These are phyloP conservation scores for Basidioascus undulatus DNA, from an alignment of 768 basidiomycete species.

Conservation along the genomic window DNA sequence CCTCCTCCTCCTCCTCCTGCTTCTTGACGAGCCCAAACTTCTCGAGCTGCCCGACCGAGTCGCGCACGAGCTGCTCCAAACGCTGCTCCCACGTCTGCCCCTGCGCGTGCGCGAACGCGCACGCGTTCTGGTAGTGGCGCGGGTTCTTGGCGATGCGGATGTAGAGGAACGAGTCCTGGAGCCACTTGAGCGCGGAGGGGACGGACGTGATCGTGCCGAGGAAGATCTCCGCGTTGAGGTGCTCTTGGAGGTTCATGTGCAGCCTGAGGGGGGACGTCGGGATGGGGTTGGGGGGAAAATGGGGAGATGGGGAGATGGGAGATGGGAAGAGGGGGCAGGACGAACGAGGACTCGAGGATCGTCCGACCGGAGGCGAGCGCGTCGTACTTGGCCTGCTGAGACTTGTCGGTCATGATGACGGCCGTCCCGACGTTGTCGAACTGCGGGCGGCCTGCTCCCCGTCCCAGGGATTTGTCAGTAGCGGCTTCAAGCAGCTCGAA, in stretches of 20 bases:
- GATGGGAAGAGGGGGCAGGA: no score
- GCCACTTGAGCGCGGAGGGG: constrained; percentile 53
- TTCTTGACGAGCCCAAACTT: constrained; percentile 23
- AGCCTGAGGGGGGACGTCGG: constrained; percentile 19
- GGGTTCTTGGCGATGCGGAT: constrained; percentile 71
- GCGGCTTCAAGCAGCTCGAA: background rate
- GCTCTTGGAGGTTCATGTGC: constrained; percentile 61
- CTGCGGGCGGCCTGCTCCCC: constrained; percentile 11
- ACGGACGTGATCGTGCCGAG: constrained; percentile 55
- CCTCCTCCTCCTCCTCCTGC: constrained; percentile 33
- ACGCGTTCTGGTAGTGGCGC: constrained; percentile 30
- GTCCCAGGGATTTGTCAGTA: constrained; percentile 12
- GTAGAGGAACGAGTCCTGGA: constrained; percentile 62
- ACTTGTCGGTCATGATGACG: constrained; percentile 54
- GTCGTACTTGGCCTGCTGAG: constrained; percentile 46
- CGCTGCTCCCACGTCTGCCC: constrained; percentile 11
- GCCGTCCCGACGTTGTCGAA: constrained; percentile 62
- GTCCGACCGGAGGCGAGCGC: constrained; percentile 42
- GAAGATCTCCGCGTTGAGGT: constrained; percentile 81
- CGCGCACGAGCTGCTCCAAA: constrained; percentile 36
- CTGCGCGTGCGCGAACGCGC: background rate
- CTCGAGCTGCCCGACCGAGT: constrained; percentile 22
- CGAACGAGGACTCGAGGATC: constrained; percentile 45
- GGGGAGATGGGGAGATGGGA: no score
- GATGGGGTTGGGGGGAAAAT: no score